phyloP scores from a whole-genome alignment of 2,329 filamentous ascomycete genomes.

The Aphanocladium album region DNA sequence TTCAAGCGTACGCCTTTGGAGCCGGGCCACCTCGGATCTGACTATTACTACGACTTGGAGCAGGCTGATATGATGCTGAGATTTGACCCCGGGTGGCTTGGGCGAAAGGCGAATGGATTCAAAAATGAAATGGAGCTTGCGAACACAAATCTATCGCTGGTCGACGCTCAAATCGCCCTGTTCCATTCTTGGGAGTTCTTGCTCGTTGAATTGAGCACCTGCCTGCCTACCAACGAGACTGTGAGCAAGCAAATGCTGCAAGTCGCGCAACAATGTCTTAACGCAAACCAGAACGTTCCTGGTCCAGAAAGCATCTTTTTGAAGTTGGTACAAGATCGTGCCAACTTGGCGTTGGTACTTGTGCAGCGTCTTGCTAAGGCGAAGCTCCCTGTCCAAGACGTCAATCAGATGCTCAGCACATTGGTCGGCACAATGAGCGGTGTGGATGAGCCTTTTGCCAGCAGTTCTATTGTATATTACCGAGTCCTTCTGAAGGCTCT shows the following conservation, averaged over 20 bases:
- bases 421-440: slow-evolving; percentile 49
- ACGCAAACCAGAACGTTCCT: slow-evolving; percentile 67
- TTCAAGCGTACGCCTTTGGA: slow-evolving; percentile 73
- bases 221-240: slow-evolving; percentile 45
- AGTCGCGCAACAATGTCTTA: slow-evolving; percentile 71
- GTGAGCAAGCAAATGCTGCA: slow-evolving; percentile 67
- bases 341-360: slow-evolving; percentile 76
- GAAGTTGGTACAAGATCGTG: slow-evolving; percentile 67
- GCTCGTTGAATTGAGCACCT: slow-evolving; percentile 73
- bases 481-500: slow-evolving; percentile 78
- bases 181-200: slow-evolving; percentile 88
- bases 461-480: slow-evolving; percentile 63
- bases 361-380: slow-evolving; percentile 71
- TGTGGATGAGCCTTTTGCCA: slow-evolving; percentile 49
- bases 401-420: slow-evolving; percentile 46
- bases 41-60: slow-evolving; percentile 80
- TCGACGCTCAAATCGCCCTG: slow-evolving; percentile 84
- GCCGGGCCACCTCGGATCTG: slow-evolving; percentile 60
- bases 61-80: slow-evolving; percentile 70
- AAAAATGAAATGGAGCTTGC: slow-evolving; percentile 76
- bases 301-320: slow-evolving; percentile 79
- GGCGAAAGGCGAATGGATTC: slow-evolving; percentile 66
- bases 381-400: slow-evolving; percentile 44
- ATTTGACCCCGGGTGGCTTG: slow-evolving; percentile 74
- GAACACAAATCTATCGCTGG: slow-evolving; percentile 84